Evolutionary conservation across 306 rosid genomes (phyloP).

Genomic region (Trichosanthes truncata): DNA sequence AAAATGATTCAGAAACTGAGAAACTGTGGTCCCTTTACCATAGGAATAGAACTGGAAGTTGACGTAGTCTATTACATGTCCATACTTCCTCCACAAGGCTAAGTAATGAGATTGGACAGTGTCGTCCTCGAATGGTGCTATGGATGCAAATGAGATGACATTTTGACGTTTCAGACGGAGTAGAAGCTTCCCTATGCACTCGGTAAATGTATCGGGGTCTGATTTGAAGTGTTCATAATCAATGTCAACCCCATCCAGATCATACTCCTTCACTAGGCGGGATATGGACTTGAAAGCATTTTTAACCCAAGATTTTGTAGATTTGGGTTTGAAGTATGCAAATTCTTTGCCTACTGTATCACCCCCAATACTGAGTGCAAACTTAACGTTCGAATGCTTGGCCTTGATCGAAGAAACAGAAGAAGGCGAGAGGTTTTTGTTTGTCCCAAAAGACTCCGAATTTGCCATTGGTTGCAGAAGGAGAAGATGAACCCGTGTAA

Average conservation of each 20-base stretch:
- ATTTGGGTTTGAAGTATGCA: slow-evolving; percentile 45
- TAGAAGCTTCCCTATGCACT: slow-evolving; percentile 46
- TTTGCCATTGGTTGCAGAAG: slow-evolving; percentile 60
- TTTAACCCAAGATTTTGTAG: slow-evolving; percentile 33
- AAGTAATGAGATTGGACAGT: slow-evolving; percentile 44
- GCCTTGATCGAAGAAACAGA: slow-evolving; percentile 51
- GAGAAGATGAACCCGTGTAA: slow-evolving; percentile 38
- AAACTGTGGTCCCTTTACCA: slow-evolving; percentile 43
- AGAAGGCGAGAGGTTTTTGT: slow-evolving; percentile 42
- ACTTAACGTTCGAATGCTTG: slow-evolving; percentile 47
- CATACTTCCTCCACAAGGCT: slow-evolving; percentile 61
- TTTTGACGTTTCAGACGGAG: slow-evolving; percentile 28
- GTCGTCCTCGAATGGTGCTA: slow-evolving; percentile 51
- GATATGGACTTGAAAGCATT: not conserved
- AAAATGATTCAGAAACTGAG: slow-evolving; percentile 39
- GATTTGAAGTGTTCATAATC: slow-evolving; percentile 57
- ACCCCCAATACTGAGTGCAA: slow-evolving; percentile 67
- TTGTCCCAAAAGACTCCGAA: slow-evolving; percentile 70
- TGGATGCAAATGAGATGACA: slow-evolving; percentile 52
- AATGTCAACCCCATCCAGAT: not conserved
- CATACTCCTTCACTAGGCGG: not conserved
- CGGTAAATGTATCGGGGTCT: slow-evolving; percentile 39
- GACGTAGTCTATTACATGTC: slow-evolving; percentile 53
- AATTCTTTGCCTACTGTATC: slow-evolving; percentile 1
- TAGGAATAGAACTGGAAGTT: slow-evolving; percentile 83